Evolutionary conservation across 768 basidiomycete species (phyloP).

Genomic region (Boletus barrowsii): DNA sequence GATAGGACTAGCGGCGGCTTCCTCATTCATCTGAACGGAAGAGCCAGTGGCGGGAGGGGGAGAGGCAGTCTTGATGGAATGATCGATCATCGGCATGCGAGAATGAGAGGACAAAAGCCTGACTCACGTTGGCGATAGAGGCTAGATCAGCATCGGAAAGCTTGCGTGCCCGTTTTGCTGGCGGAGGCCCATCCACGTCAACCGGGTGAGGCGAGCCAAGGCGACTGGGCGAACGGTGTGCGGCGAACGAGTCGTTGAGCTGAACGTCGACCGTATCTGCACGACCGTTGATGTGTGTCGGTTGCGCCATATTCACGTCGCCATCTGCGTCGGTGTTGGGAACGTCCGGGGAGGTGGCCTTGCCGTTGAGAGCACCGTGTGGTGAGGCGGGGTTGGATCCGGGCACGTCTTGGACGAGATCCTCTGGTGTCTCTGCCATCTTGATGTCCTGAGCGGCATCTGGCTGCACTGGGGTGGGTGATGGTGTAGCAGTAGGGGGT

Average conservation of each 20-base stretch:
- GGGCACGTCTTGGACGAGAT: constrained; percentile 13
- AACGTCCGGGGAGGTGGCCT: constrained; percentile 33
- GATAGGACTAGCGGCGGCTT: constrained; percentile 16
- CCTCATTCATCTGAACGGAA: constrained; percentile 32
- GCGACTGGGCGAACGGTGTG: constrained; percentile 35
- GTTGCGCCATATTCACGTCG: constrained; percentile 31
- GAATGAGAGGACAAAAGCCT: constrained; percentile 43
- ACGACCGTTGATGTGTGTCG: constrained; percentile 25
- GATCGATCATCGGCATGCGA: constrained; percentile 50
- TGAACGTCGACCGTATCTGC: constrained; percentile 5
- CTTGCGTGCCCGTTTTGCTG: constrained; percentile 77
- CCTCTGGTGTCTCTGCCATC: constrained; percentile 41
- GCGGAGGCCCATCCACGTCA: constrained; percentile 49
- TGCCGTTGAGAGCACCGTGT: constrained; percentile 17
- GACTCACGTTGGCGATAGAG: constrained; percentile 69
- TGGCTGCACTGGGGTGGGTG: constrained; percentile 43
- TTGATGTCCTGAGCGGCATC: constrained; percentile 52
- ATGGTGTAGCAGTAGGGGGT: constrained; percentile 45
- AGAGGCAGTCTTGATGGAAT: constrained; percentile 58
- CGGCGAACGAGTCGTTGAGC: constrained; percentile 31
- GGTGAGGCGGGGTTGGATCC: constrained; percentile 14
- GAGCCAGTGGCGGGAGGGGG: constrained; percentile 62
- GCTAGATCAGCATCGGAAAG: constrained; percentile 75
- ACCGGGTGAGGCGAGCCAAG: constrained; percentile 29
- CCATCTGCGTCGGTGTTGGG: constrained; percentile 25